These are phyloP conservation scores for Bruguiera hainesii DNA, from an alignment of 441 rosid genomes.

Conservation along the genomic window DNA sequence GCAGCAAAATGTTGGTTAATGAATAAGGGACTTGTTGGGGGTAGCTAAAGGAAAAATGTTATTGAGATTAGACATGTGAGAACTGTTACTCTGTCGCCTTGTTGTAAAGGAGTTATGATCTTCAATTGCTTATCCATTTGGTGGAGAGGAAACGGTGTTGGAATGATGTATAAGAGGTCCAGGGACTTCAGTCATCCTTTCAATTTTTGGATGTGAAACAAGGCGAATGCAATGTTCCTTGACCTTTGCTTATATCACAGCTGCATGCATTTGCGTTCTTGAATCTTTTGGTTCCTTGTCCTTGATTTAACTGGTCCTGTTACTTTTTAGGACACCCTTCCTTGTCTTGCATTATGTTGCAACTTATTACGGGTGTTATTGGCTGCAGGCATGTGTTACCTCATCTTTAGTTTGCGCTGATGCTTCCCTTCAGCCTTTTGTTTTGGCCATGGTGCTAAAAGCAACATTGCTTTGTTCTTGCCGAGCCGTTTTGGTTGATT, in stretches of 20 bases:
- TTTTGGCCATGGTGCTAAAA: background rate
- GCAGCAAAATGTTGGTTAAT: background rate
- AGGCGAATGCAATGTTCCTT: no score
- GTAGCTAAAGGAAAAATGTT: background rate
- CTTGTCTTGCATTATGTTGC: background rate
- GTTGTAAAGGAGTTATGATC: background rate
- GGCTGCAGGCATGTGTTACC: background rate
- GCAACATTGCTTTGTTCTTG: constrained; percentile 19
- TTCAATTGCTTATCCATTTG: background rate
- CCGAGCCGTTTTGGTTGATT: constrained; percentile 17
- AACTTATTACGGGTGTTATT: background rate
- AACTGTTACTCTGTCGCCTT: background rate
- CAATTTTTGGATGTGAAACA: no score
- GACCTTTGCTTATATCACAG: background rate
- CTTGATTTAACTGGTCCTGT: background rate
- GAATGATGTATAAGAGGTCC: background rate
- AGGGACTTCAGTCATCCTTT: no score
- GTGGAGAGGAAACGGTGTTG: background rate
- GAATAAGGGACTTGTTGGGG: background rate
- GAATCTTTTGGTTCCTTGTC: background rate
- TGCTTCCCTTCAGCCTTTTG: constrained; percentile 12
- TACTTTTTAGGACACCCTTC: background rate
- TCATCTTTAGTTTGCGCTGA: background rate
- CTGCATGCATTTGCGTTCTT: background rate
- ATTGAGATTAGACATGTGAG: background rate